Percentiles rank a stretch among this genome's conserved stretches.
Conservation (phyloP, 2,329 filamentous ascomycete species). For the Boeremia lycopersici region DNA sequence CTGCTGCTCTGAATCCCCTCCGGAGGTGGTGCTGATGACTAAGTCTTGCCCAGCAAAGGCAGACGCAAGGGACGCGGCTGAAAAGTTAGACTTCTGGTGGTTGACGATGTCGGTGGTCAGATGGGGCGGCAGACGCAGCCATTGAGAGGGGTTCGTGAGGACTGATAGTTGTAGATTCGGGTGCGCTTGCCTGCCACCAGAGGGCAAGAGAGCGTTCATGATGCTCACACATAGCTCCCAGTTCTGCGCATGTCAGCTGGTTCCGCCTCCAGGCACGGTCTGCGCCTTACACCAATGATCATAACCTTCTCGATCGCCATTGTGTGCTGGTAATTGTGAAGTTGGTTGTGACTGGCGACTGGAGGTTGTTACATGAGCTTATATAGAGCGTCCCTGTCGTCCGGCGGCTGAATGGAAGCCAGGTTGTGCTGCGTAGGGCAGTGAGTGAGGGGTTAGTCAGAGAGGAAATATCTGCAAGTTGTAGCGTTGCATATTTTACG, state of each 20-base stretch:
- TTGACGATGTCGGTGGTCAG: conserved; percentile 15
- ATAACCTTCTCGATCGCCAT: conserved; percentile 33
- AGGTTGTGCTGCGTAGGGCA: conserved; percentile 6
- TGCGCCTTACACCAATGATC: conserved; percentile 33
- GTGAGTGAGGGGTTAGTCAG: conserved; percentile 4
- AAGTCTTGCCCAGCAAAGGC: conserved; percentile 47
- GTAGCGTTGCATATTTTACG: not conserved
- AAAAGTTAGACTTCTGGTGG: conserved; percentile 39
- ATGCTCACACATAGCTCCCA: conserved; percentile 32
- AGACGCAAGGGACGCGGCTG: conserved; percentile 33
- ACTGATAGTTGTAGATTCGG: conserved; percentile 25
- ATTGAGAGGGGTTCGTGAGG: conserved; percentile 35
- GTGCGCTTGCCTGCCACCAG: not conserved
- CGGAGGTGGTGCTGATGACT: conserved; percentile 42
- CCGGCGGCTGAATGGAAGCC: conserved; percentile 33
- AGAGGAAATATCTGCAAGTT: not conserved
- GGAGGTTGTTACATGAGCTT: not conserved
- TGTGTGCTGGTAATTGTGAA: not conserved
- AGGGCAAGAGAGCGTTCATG: conserved; percentile 27
- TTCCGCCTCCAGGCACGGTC: no score
- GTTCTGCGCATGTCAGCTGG: conserved; percentile 29
- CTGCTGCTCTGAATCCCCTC: conserved; percentile 35
- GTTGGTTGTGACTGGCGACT: not conserved
- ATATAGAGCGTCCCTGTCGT: conserved; percentile 7
- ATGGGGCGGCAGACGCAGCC: conserved; percentile 24